A percentile compares a stretch with the other conserved stretches of the same genome.
Conservation (phyloP, 2,329 filamentous ascomycete species). For the Trichoderma sp. region DNA sequence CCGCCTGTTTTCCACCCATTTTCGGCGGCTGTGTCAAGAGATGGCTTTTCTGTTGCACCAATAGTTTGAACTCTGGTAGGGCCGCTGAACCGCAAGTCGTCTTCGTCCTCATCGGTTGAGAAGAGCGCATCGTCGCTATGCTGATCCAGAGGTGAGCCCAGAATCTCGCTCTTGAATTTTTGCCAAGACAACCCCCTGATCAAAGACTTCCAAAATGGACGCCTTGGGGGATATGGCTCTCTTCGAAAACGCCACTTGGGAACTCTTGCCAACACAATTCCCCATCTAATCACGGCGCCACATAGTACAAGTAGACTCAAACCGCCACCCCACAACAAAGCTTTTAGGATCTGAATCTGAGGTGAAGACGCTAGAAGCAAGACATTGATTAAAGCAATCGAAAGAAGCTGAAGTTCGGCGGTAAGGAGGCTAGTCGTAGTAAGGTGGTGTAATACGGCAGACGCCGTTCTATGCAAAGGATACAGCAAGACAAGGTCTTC, state of each 20-base stretch:
- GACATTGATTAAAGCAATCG: constrained; percentile 78
- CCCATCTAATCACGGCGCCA: constrained; percentile 75
- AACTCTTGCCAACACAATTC: constrained; percentile 80
- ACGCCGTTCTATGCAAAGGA: constrained; percentile 78
- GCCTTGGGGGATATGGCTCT: constrained; percentile 42
- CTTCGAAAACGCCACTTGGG: constrained; percentile 87
- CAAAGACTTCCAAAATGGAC: constrained; percentile 42
- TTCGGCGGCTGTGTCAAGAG: constrained; percentile 27
- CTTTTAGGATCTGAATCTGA: constrained; percentile 82
- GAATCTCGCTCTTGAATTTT: constrained; percentile 46
- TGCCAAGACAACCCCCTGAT: constrained; percentile 49
- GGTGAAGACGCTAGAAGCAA: constrained; percentile 76
- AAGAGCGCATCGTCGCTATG: constrained; percentile 36
- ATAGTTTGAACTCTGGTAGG: constrained; percentile 38
- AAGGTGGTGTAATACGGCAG: constrained; percentile 72
- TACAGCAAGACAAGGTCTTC: constrained; percentile 70
- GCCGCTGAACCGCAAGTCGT: constrained; percentile 27
- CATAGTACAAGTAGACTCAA: constrained; percentile 73
- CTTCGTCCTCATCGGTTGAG: constrained; percentile 39
- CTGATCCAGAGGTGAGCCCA: constrained; percentile 38
- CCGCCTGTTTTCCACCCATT: constrained; percentile 28
- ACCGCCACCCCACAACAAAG: constrained; percentile 82
- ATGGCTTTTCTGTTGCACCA: constrained; percentile 27
- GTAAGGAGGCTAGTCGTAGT: constrained; percentile 86
- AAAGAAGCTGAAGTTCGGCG: constrained; percentile 85